phyloP scores from a whole-genome alignment of 208 protist genomes.

The Borovskyia barvae region DNA sequence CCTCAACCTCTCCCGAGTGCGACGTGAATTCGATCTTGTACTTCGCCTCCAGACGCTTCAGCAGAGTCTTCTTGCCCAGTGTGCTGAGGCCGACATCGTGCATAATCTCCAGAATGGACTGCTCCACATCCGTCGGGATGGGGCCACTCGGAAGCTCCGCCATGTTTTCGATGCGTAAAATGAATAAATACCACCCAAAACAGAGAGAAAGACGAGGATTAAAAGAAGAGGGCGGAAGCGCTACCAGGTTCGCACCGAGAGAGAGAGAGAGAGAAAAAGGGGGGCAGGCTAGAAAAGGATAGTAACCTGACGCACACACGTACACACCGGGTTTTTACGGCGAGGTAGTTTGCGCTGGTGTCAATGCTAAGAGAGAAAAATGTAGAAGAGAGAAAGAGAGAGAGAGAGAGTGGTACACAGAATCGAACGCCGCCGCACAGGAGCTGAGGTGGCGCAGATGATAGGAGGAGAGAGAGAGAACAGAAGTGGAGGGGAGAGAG shows the following conservation, averaged over 20 bases:
- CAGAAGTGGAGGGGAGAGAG: no score
- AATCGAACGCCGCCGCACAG: no score
- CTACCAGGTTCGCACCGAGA: background rate
- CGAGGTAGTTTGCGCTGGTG: no score
- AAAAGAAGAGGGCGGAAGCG: background rate
- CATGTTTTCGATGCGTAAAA: constrained; percentile 21
- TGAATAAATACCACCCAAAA: background rate
- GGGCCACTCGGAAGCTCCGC: constrained; percentile 37
- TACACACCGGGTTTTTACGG: no score
- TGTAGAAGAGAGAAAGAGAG: background rate
- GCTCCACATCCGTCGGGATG: constrained; percentile 63
- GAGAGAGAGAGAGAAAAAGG: background rate
- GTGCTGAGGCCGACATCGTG: constrained; percentile 62
- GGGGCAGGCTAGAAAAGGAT: background rate
- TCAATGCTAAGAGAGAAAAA: background rate
- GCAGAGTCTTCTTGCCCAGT: constrained; percentile 59
- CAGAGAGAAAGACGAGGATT: constrained; percentile 3
- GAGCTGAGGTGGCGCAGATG: no score
- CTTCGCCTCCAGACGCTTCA: constrained; percentile 56
- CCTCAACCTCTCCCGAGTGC: constrained; percentile 37
- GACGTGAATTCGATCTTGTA: constrained; percentile 73
- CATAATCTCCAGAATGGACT: constrained; percentile 61
- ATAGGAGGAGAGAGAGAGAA: no score
- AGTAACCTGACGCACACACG: no score
- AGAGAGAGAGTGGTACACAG: background rate